Evolutionary conservation across 129 eudicot genomes (phyloP).

Genomic region (Erigeron canadensis): DNA sequence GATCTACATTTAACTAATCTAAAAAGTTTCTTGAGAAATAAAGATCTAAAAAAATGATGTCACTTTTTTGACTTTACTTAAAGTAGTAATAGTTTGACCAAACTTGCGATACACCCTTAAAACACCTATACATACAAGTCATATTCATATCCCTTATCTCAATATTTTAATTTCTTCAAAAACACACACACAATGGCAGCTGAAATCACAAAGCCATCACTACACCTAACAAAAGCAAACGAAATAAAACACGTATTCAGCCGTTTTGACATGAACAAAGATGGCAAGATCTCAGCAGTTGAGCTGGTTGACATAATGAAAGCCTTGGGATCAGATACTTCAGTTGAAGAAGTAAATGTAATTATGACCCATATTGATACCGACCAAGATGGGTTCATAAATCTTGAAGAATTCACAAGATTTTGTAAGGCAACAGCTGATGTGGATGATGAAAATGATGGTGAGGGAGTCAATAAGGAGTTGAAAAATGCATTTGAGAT

Average conservation of each 20-base stretch:
- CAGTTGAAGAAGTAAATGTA: conserved; percentile 47
- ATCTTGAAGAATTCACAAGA: conserved; percentile 57
- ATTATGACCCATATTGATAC: conserved; percentile 80
- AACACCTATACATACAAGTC: not conserved
- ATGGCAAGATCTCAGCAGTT: conserved; percentile 23
- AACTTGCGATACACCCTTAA: not conserved
- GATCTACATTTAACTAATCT: not conserved
- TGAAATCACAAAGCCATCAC: conserved; percentile 23
- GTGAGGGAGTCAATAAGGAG: conserved; percentile 45
- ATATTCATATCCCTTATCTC: conserved; percentile 8
- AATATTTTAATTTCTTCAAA: not conserved
- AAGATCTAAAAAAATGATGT: not conserved
- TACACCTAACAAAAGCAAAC: conserved; percentile 35
- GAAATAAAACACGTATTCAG: conserved; percentile 23
- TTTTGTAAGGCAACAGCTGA: conserved; percentile 44
- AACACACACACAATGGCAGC: conserved; percentile 17
- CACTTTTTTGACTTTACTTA: conserved; percentile 16
- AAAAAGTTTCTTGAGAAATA: not conserved
- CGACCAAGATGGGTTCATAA: conserved; percentile 63
- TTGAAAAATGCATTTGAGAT: conserved; percentile 62
- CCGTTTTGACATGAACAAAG: conserved; percentile 20
- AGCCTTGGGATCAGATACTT: conserved; percentile 58
- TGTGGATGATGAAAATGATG: conserved; percentile 21
- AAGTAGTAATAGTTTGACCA: conserved; percentile 3
- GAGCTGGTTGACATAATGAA: conserved; percentile 28